Conservation (phyloP, 176 grass and related monocot species). For the Aechmea fasciata region DNA sequence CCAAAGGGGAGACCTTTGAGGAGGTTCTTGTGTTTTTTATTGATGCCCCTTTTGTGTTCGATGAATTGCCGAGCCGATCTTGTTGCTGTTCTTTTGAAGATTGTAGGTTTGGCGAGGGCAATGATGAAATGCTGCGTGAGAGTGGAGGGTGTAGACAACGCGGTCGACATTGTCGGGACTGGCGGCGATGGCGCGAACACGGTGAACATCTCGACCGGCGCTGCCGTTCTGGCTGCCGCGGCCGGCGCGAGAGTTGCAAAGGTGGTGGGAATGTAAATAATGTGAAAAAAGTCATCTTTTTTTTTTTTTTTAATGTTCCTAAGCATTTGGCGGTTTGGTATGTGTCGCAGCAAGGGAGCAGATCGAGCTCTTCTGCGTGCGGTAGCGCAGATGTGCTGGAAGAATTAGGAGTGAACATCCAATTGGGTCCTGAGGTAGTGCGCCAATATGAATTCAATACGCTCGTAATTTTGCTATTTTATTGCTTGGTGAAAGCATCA, state of each 20-base stretch:
- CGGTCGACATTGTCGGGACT: slow-evolving; percentile 88
- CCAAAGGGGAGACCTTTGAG: slow-evolving; percentile 92
- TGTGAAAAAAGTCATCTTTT: background rate
- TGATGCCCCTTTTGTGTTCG: background rate
- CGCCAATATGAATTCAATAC: background rate
- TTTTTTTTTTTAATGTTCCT: background rate
- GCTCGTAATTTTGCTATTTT: no score
- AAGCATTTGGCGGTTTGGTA: slow-evolving; percentile 1
- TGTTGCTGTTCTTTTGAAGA: slow-evolving; percentile 22
- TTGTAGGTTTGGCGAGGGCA: slow-evolving; percentile 77
- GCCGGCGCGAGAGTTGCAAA: slow-evolving; percentile 84
- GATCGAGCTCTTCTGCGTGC: slow-evolving; percentile 90
- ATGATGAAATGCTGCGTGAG: slow-evolving; percentile 56
- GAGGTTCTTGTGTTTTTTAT: slow-evolving; percentile 32
- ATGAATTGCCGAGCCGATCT: background rate
- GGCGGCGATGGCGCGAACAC: slow-evolving; percentile 85
- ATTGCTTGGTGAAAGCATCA: no score
- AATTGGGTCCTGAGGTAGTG: slow-evolving; percentile 75
- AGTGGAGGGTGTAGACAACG: slow-evolving; percentile 54
- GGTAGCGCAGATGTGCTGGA: slow-evolving; percentile 93
- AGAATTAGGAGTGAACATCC: slow-evolving; percentile 72
- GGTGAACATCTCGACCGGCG: slow-evolving; percentile 96
- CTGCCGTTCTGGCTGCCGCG: slow-evolving; percentile 74
- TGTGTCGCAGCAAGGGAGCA: slow-evolving; percentile 76
- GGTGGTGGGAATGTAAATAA: slow-evolving; percentile 22